These are phyloP conservation scores for Raphanus sativus DNA, from an alignment of 345 rosid genomes.

Conservation along the genomic window DNA sequence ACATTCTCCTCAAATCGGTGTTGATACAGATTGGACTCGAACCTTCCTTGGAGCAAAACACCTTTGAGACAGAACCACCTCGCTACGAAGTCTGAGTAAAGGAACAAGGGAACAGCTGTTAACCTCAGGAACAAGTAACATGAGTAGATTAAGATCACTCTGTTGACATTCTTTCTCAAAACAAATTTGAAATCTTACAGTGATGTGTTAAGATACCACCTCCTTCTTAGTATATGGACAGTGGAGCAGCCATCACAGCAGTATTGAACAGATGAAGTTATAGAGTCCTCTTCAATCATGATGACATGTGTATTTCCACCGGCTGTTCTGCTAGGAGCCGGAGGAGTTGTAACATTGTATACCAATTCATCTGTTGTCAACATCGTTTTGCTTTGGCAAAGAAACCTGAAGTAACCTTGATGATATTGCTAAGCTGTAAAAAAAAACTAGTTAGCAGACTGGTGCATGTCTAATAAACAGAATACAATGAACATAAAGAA, in stretches of 20 bases:
- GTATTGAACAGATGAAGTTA: constrained; percentile 93
- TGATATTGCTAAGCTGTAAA: constrained; percentile 90
- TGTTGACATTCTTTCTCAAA: no score
- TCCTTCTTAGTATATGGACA: constrained; percentile 86
- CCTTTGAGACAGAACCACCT: no score
- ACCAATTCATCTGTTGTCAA: constrained; percentile 76
- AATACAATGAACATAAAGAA: constrained; percentile 15
- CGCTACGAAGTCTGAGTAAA: no score
- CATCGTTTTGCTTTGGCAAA: constrained; percentile 93
- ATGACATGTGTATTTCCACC: constrained; percentile 71
- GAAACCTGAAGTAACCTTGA: constrained; percentile 99
- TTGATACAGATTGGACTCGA: no score
- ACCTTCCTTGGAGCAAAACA: no score
- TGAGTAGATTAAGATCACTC: no score
- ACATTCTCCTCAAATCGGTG: no score
- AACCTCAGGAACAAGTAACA: no score
- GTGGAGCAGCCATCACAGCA: constrained; percentile 99
- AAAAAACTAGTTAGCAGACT: constrained; percentile 29
- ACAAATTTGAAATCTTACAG: no score
- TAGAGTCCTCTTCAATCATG: constrained; percentile 97
- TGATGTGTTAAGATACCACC: no score
- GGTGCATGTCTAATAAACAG: constrained; percentile 13
- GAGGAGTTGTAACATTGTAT: constrained; percentile 56
- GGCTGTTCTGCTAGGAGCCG: constrained; percentile 59
- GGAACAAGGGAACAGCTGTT: no score